Evolutionary conservation across 345 rosid genomes (phyloP).

Genomic region (Syzygium jambos): DNA sequence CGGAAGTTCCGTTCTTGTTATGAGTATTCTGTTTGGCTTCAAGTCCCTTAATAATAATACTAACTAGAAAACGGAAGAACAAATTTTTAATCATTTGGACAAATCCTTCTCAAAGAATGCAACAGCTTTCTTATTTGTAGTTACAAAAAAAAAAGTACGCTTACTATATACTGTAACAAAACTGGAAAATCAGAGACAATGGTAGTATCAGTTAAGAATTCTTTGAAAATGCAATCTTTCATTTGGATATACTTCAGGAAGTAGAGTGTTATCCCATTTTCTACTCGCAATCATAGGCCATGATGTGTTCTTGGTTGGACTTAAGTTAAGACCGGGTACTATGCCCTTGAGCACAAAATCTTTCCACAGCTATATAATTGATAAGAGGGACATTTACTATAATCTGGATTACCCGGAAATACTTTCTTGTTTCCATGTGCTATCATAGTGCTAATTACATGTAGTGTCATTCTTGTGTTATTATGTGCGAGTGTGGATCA

Average conservation of each 20-base stretch:
- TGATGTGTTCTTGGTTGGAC: neutral
- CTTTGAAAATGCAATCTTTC: neutral
- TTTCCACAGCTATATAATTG: neutral
- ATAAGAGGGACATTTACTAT: neutral
- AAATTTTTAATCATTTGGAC: neutral
- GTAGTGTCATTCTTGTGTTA: neutral
- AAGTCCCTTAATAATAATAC: neutral
- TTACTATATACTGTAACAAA: neutral
- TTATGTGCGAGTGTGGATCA: slow-evolving; percentile 41
- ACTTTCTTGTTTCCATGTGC: neutral
- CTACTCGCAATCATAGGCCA: neutral
- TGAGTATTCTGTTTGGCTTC: neutral
- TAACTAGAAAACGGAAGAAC: neutral
- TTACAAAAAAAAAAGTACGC: neutral
- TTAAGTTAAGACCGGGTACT: neutral
- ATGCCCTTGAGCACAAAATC: neutral
- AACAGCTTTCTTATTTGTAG: neutral
- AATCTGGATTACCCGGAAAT: neutral
- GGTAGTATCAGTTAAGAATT: neutral
- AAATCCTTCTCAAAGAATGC: neutral
- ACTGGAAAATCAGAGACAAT: neutral
- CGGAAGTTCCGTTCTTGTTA: neutral
- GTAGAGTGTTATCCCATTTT: neutral
- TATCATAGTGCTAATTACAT: neutral
- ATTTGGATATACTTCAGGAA: neutral